Conservation (phyloP, 2,329 filamentous ascomycete species). For the Penicillium expansum region DNA sequence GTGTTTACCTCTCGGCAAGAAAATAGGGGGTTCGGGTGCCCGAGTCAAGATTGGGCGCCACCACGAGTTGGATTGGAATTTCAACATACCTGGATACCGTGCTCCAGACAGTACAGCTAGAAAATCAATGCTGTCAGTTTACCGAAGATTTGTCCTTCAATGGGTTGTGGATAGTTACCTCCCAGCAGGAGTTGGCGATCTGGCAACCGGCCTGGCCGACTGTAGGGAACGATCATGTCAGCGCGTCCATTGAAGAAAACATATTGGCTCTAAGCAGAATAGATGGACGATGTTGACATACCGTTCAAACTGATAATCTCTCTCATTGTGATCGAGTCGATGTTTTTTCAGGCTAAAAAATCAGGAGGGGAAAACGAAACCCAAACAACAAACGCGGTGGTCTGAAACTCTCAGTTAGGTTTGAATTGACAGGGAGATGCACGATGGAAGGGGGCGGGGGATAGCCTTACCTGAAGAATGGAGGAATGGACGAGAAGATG, state of each 20-base stretch:
- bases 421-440: not conserved
- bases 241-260: slow-evolving; percentile 30
- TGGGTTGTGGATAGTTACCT: slow-evolving; percentile 65
- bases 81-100: slow-evolving; percentile 88
- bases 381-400: slow-evolving; percentile 29
- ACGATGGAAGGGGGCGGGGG: slow-evolving; percentile 16
- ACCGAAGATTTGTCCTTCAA: slow-evolving; percentile 8
- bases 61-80: slow-evolving; percentile 11
- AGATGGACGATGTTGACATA: slow-evolving; percentile 49
- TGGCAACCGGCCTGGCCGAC: slow-evolving; percentile 99
- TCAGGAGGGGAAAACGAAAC: slow-evolving; percentile 26
- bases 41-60: slow-evolving; percentile 19
- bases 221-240: slow-evolving; percentile 46
- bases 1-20: slow-evolving; percentile 19
- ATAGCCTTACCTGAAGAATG: slow-evolving; percentile 20
- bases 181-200: slow-evolving; percentile 99
- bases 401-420: slow-evolving; percentile 24
- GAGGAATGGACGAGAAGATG: slow-evolving; percentile 25
- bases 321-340: slow-evolving; percentile 69
- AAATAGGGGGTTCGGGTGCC: slow-evolving; percentile 21
- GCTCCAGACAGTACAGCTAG: slow-evolving; percentile 99
- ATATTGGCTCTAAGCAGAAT: slow-evolving; percentile 17
- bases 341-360: slow-evolving; percentile 25
- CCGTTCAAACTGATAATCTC: slow-evolving; percentile 99
- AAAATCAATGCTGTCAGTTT: slow-evolving; percentile 37